Evolutionary conservation across 2,329 filamentous ascomycete species (phyloP), one percentile per base, ranked within the genome.

Genomic region (Bipolaris zeicola): DNA sequence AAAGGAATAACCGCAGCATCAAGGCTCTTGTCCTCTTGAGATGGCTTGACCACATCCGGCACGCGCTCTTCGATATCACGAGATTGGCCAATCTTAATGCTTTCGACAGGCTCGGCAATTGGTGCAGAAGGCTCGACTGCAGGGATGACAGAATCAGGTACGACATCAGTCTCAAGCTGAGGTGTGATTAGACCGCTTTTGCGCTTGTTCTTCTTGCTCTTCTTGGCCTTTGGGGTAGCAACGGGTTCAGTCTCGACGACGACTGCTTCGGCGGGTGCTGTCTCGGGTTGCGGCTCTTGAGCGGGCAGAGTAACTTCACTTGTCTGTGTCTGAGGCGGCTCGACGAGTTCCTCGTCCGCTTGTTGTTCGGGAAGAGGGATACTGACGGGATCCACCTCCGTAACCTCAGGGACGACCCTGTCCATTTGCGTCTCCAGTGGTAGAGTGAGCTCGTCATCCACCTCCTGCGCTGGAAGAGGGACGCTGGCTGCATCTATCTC

Each of bases 121-220:
- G 43, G 34, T 6, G 28, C 44, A 34, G 33, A 42, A 22, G 33
- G 18, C 22, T 47, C 34, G 8, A 28, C 7, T 6, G 34, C 28
- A 42, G 41, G 45, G 1, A 41, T 38, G 16, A 7, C n/a, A 38
- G 52, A 20, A 28, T 61, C 48, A 18, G 50, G 18, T 34, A 48
- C 41, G 1, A 26, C 11, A 31, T 60, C 53, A 20, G 22, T 13
- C 22, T 55, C 48, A 33, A 44, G 39, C n/a, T 46, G 41, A 14
- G 54, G 44, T 22, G 44, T 57, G 20, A 36, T 11, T 13, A 36
- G 33, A 5, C 43, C 51, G 28, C 50, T 55, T 50, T 60, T 55
- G 11, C 26, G 39, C 44, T 55, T 58, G 33, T 10, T 47, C 41
- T 59, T 59, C 53, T 57, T 59, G 14, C 28, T 33, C 28, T 57